Percentiles rank a stretch among this genome's conserved stretches.
phyloP scores from a whole-genome alignment of 176 grass and related monocot genomes.

The Ensete glaucum region DNA sequence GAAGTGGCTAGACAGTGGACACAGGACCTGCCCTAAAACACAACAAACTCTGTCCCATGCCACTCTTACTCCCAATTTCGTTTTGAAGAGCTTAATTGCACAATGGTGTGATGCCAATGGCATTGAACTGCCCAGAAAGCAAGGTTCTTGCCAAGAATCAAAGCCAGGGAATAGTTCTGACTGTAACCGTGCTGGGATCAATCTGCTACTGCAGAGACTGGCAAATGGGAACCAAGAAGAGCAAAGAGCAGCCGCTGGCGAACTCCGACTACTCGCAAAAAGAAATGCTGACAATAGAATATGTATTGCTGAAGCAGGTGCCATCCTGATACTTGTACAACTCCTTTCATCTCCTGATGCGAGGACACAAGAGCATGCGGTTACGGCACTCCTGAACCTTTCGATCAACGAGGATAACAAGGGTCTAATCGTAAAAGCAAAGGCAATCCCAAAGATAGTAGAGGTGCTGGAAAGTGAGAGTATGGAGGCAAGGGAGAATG shows the following conservation, averaged over 20 bases:
- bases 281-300: slow-evolving; percentile 92
- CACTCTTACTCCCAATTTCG: slow-evolving; percentile 77
- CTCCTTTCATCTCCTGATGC: slow-evolving; percentile 70
- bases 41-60: slow-evolving; percentile 73
- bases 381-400: slow-evolving; percentile 90
- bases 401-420: slow-evolving; percentile 94
- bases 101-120: slow-evolving; percentile 98
- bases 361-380: slow-evolving; percentile 85
- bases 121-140: slow-evolving; percentile 72
- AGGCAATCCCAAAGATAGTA: slow-evolving; percentile 85
- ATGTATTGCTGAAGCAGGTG: slow-evolving; percentile 78
- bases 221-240: slow-evolving; percentile 55
- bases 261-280: slow-evolving; percentile 85
- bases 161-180: slow-evolving; percentile 43
- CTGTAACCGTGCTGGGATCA: slow-evolving; percentile 50
- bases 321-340: slow-evolving; percentile 69
- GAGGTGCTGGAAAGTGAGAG: slow-evolving; percentile 76
- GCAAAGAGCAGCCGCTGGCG: slow-evolving; percentile 80
- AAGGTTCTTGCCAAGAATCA: slow-evolving; percentile 37
- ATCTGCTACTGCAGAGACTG: slow-evolving; percentile 56
- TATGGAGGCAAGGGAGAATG: slow-evolving; percentile 97
- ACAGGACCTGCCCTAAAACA: slow-evolving; percentile 86
- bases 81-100: slow-evolving; percentile 83
- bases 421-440: slow-evolving; percentile 56
- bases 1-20: slow-evolving; percentile 88